Conservation (phyloP, 2,329 filamentous ascomycete genomes). For the Myriangium duriaei region DNA sequence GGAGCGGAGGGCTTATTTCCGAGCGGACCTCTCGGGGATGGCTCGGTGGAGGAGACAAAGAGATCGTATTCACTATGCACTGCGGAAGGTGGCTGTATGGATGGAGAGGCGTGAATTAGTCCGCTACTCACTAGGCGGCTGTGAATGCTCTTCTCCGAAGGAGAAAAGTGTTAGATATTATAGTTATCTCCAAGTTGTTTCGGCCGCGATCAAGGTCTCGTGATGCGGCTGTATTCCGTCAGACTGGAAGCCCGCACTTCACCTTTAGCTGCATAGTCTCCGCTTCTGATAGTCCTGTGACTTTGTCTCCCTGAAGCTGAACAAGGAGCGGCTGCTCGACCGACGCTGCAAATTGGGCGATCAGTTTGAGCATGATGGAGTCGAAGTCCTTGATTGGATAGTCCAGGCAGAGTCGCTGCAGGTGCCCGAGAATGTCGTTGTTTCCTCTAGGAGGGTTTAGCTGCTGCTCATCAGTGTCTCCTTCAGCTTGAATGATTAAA, state of each 20-base stretch:
- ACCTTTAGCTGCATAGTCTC: conserved; percentile 27
- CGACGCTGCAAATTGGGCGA: conserved; percentile 31
- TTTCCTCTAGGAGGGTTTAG: conserved; percentile 14
- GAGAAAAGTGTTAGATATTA: no score
- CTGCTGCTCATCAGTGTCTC: conserved; percentile 8
- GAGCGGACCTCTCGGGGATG: no score
- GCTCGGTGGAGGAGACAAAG: no score
- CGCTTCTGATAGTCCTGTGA: conserved; percentile 26
- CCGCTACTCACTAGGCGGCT: no score
- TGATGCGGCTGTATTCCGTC: no score
- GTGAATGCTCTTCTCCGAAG: no score
- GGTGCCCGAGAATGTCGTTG: conserved; percentile 16
- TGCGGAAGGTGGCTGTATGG: no score
- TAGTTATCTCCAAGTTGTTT: no score
- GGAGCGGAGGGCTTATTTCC: no score
- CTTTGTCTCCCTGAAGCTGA: conserved; percentile 38
- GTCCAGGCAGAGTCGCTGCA: conserved; percentile 18
- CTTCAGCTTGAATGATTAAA: neutral
- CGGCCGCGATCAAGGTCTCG: no score
- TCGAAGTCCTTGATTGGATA: conserved; percentile 29
- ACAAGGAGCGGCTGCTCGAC: conserved; percentile 36
- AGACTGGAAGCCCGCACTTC: conserved; percentile 16
- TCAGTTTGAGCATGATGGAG: conserved; percentile 26
- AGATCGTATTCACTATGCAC: no score
- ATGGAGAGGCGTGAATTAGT: no score